These are phyloP conservation scores for Coniochaeta sp. DNA, from an alignment of 2,329 filamentous ascomycete genomes.

Conservation along the genomic window DNA sequence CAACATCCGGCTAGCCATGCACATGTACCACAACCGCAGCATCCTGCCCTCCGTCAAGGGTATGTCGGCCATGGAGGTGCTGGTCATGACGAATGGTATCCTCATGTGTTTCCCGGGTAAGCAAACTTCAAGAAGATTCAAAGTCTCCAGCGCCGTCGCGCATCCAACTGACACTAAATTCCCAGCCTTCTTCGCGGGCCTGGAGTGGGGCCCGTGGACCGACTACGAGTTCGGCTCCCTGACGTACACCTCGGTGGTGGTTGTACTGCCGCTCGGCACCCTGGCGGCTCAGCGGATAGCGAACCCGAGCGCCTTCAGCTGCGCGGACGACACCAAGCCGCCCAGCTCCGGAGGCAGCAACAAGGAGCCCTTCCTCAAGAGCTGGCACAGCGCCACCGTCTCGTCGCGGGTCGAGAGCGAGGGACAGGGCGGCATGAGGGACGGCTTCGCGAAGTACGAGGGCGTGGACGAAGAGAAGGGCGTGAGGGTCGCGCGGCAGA, in stretches of 20 bases:
- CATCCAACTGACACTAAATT: not conserved
- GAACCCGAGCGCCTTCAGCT: conserved; percentile 15
- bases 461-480: not conserved
- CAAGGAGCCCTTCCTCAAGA: not conserved
- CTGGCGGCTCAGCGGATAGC: conserved; percentile 41
- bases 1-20: conserved; percentile 40
- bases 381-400: conserved; percentile 1
- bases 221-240: conserved; percentile 44
- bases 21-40: conserved; percentile 39
- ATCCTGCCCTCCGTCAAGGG: conserved; percentile 34
- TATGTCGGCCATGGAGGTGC: conserved; percentile 44
- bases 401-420: conserved; percentile 7
- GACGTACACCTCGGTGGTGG: conserved; percentile 38
- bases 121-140: conserved; percentile 7
- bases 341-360: not conserved
- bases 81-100: conserved; percentile 48
- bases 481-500: conserved; percentile 13
- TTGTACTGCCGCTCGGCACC: conserved; percentile 45
- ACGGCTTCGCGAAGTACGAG: conserved; percentile 3
- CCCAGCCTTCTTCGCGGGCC: conserved; percentile 40
- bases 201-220: conserved; percentile 33
- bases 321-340: conserved; percentile 2
- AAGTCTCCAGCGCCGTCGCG: not conserved
- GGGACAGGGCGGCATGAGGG: not conserved
- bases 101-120: conserved; percentile 50